phyloP scores from a whole-genome alignment of 345 rosid species.

The Zanthoxylum bungeanum region DNA sequence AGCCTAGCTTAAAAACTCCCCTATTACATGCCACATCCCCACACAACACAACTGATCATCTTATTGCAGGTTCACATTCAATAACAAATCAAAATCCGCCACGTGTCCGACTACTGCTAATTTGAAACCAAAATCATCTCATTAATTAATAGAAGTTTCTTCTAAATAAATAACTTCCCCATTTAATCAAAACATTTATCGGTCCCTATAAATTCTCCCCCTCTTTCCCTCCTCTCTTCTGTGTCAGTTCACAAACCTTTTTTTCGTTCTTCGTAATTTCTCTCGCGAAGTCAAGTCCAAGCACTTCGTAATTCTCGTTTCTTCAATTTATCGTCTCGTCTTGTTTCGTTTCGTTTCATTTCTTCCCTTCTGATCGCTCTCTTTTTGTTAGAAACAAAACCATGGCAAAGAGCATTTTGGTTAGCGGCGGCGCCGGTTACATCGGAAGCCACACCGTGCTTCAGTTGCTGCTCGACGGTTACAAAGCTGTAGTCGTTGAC shows the following conservation, averaged over 20 bases:
- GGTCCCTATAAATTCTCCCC: neutral
- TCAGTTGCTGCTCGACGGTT: conserved; percentile 75
- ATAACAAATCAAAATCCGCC: neutral
- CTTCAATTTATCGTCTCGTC: neutral
- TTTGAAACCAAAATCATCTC: neutral
- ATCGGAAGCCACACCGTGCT: conserved; percentile 97
- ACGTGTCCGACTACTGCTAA: neutral
- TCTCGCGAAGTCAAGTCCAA: neutral
- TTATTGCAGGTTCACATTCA: neutral
- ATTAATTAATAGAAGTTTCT: neutral
- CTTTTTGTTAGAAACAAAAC: conserved; percentile 16
- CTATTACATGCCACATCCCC: neutral
- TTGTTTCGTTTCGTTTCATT: neutral
- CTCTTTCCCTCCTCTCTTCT: neutral
- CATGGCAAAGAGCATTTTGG: conserved; percentile 54
- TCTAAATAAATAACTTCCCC: neutral
- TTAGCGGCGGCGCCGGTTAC: conserved; percentile 98
- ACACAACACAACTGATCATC: neutral
- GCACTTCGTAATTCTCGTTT: neutral
- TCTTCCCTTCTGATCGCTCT: neutral
- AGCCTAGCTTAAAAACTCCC: neutral
- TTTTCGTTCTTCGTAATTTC: neutral
- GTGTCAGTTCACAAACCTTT: neutral
- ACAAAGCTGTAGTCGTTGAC: conserved; percentile 68
- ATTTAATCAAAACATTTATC: too few species aligned